These are phyloP conservation scores for Pseudogymnoascus sp. DNA, from an alignment of 2,329 filamentous ascomycete genomes.

Conservation along the genomic window DNA sequence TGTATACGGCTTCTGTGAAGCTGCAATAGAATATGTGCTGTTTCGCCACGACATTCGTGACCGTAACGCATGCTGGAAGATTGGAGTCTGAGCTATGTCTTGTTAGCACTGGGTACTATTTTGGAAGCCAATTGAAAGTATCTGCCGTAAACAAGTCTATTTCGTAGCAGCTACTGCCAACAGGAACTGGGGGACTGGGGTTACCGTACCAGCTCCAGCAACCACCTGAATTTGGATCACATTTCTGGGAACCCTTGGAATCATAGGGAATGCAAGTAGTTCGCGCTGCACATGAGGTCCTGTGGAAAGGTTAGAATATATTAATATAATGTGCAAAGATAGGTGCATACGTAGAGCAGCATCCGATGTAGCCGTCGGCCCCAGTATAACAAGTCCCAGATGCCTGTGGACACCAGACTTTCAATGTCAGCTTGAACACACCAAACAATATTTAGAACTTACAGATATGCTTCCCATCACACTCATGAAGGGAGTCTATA, in stretches of 20 bases:
- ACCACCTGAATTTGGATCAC: background rate
- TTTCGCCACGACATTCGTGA: background rate
- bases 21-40: conserved; percentile 4
- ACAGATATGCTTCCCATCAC: background rate
- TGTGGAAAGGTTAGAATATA: background rate
- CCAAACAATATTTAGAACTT: background rate
- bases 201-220: background rate
- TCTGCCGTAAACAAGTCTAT: background rate
- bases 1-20: background rate
- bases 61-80: background rate
- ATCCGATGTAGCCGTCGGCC: background rate
- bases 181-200: background rate
- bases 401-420: background rate
- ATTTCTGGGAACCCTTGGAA: background rate
- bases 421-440: background rate
- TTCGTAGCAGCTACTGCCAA: background rate
- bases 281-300: background rate
- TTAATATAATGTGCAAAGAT: background rate
- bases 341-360: background rate
- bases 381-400: conserved; percentile 13
- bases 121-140: background rate
- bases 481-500: background rate
- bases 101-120: background rate
- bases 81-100: background rate
- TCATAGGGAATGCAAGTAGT: conserved; percentile 5